A percentile compares a stretch with the other conserved stretches of the same genome.
Conservation (phyloP, 257 asterid genomes). For the Nicotiana noctiflora region DNA sequence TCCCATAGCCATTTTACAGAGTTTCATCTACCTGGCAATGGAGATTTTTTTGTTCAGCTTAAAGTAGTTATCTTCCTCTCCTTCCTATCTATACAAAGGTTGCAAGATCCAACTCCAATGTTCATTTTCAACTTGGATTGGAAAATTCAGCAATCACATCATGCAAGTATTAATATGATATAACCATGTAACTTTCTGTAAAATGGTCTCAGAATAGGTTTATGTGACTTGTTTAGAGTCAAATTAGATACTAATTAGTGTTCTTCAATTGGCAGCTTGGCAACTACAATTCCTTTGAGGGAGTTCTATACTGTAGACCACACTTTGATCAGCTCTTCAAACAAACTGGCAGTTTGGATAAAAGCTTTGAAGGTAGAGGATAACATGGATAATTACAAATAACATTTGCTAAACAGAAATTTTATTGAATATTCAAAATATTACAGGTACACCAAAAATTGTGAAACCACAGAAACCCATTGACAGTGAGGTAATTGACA, state of each 20-base stretch:
- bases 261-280: not conserved
- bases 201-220: not conserved
- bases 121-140: not conserved
- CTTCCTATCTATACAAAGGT: not conserved
- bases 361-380: not conserved
- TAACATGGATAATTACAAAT: not conserved
- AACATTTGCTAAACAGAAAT: not conserved
- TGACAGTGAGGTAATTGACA: slow-evolving; percentile 48
- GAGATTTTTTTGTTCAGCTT: not conserved
- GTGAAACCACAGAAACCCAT: slow-evolving; percentile 72
- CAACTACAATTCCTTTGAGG: no score
- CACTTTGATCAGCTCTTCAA: no score
- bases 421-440: not conserved
- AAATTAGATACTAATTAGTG: not conserved
- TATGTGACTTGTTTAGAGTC: not conserved
- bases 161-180: not conserved
- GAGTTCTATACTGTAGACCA: no score
- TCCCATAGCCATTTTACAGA: not conserved
- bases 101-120: not conserved
- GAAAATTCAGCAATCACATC: not conserved
- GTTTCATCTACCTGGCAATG: not conserved
- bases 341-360: no score
- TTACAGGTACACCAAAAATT: slow-evolving; percentile 84
- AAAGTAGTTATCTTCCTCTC: not conserved
- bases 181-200: not conserved